Base-by-base conservation (phyloP, 441 rosid genomes). In the Metrosideros polymorpha region DNA sequence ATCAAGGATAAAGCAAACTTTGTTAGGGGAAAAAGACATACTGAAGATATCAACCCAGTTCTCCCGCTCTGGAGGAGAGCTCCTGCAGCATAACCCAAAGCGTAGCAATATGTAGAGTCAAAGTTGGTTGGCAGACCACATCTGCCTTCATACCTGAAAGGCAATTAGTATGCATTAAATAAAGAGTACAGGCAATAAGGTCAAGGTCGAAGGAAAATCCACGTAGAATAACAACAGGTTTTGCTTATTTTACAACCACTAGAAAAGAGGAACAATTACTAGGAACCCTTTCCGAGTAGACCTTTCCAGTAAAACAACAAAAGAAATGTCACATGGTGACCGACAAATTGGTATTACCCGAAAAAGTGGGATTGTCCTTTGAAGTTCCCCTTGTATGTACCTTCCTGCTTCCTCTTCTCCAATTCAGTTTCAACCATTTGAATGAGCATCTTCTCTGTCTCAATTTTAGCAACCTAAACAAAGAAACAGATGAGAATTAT, bases 401-500 rank as follows among this genome's bases (percentile, higher is more conserved):
- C 99, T 85, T 87, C 95, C 86, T 93, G 94, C 90, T 92, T 96
- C 92, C 96, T 95, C 91, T 95, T 97, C 91, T 95, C 98, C 92
- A 98, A 86, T 88, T 97, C 99, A 51, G 95, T 94, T 90, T 98
- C 99, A 92, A 94, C 99, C 99, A 98, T 97, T 88, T 98, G 98
- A 92, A 96, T 98, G 84, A 98, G 95, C 99, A 98, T 98, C 93
- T 98, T 98, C 92, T 97, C 99, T 1, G 99, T 98, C 91, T 98
- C 99, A 57, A 98, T 98, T 92, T 95, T 98, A 83, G 99, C 99
- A 88, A 97, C 99, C 99, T 96, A 86, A 51, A 77, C 57, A 79
- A 66, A 42, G 71, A 77, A 39, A 85, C 49, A 84, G 6, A 86
- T 77, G 83, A 86, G 85, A 61, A 77, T 59, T n/a, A 32, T 47